A percentile compares a stretch with the other conserved stretches of the same genome.
Conservation (phyloP, 805 yeast species). For the Saturnispora zaruensis region DNA sequence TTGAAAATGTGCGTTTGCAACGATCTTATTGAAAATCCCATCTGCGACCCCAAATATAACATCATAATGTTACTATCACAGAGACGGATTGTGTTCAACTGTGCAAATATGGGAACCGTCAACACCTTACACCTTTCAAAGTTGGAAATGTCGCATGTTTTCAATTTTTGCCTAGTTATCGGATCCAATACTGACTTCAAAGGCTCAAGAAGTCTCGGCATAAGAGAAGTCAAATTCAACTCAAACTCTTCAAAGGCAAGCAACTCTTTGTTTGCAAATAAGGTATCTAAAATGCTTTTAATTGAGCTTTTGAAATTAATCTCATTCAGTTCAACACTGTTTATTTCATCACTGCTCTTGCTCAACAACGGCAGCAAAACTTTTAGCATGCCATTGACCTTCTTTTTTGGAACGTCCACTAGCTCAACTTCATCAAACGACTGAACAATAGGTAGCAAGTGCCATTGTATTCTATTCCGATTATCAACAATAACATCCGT, state of each 20-base stretch:
- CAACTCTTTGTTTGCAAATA: neutral
- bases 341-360: neutral
- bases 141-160: neutral
- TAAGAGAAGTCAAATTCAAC: conserved; percentile 13
- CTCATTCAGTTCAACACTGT: conserved; percentile 1
- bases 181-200: conserved; percentile 36
- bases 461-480: conserved; percentile 24
- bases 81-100: conserved; percentile 32
- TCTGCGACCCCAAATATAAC: conserved; percentile 62
- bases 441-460: conserved; percentile 30
- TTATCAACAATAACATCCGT: conserved; percentile 19
- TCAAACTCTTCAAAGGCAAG: conserved; percentile 2
- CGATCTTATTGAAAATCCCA: conserved; percentile 84
- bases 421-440: conserved; percentile 29
- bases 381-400: conserved; percentile 1
- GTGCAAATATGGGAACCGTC: conserved; percentile 30
- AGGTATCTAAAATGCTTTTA: neutral
- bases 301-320: conserved; percentile 5
- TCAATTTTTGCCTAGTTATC: conserved; percentile 18
- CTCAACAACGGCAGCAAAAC: conserved; percentile 8
- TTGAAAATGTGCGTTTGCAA: conserved; percentile 76
- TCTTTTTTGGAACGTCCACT: neutral
- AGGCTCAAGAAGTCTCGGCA: conserved; percentile 39
- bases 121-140: conserved; percentile 30
- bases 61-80: conserved; percentile 43